Conservation (phyloP, 208 protist species). For the Leishmania major region DNA sequence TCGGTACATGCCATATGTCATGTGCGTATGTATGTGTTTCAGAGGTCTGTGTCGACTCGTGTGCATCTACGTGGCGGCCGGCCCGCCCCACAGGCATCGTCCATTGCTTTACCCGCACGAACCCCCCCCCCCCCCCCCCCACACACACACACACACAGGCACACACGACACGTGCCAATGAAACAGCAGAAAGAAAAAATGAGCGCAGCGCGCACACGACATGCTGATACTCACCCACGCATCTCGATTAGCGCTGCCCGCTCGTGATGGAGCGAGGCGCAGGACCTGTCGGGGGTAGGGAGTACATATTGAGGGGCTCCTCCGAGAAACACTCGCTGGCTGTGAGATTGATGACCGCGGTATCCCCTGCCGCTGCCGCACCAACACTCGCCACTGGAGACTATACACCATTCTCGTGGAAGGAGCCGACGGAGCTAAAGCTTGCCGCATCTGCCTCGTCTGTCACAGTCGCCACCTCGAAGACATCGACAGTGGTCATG, state of each 20-base stretch:
- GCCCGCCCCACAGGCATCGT: no score
- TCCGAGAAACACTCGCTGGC: neutral
- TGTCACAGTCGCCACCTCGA: neutral
- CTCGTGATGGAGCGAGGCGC: neutral
- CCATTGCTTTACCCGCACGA: no score
- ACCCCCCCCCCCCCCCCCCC: no score
- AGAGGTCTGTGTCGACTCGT: neutral
- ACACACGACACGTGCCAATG: neutral
- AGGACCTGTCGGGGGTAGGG: neutral
- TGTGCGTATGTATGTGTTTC: neutral
- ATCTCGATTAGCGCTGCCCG: neutral
- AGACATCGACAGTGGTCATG: neutral
- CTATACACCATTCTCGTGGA: neutral
- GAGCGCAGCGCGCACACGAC: neutral
- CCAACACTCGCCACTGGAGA: neutral
- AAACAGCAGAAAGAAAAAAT: neutral
- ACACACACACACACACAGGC: neutral
- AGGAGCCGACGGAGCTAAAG: slow-evolving; percentile 31
- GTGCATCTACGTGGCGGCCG: no score
- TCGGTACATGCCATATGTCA: neutral
- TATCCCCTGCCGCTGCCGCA: neutral
- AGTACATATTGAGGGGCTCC: neutral
- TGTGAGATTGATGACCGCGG: neutral
- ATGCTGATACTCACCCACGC: neutral
- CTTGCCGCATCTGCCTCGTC: neutral